Base-by-base conservation (phyloP, 441 rosid genomes). In the Viola pubescens region DNA sequence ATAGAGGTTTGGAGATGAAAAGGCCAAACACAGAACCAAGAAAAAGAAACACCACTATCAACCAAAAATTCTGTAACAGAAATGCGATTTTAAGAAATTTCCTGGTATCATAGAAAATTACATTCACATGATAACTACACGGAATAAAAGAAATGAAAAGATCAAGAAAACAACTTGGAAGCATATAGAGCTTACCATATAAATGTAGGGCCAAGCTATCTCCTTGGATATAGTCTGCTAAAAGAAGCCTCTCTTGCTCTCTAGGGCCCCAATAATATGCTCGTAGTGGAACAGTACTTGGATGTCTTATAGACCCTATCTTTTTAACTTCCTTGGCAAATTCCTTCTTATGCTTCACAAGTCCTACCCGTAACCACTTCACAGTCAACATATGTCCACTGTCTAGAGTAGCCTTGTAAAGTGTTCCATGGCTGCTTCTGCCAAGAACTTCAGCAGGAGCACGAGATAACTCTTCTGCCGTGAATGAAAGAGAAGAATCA, bases 381-480 rank as follows among this genome's bases (percentile, higher is more conserved):
- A 94, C 99, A 38, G 94, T 75, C 70, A 94, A 65, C 88, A 85
- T 78, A 69, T 85, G 86, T 6, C 95, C 97, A 38, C 73, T 78
- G 63, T 78, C 94, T 51, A 94, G 81, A 67, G 96, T 90, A 44
- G 99, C 99, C 77, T 88, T 90, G 56, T 94, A 94, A 2, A 86
- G 70, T 62, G 97, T 94, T 67, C 97, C 97, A 73, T 86, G 96
- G 72, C 95, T 88, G 81, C 99, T 89, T 77, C 97, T 83, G 19
- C 99, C 97, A 48, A 94, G 89, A 78, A 94, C 96, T 80, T 94
- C 97, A 3, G 99, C 97, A 9, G 96, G 96, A 69, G 99, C 99
- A 62, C 89, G 82, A 60, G 95, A 86, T 69, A 90, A 73, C 71
- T 90, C 96, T 74, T 90, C 99, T 19, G 90, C 92, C 16, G 91